phyloP scores from a whole-genome alignment of 257 asterid species.

The Lycium barbarum region DNA sequence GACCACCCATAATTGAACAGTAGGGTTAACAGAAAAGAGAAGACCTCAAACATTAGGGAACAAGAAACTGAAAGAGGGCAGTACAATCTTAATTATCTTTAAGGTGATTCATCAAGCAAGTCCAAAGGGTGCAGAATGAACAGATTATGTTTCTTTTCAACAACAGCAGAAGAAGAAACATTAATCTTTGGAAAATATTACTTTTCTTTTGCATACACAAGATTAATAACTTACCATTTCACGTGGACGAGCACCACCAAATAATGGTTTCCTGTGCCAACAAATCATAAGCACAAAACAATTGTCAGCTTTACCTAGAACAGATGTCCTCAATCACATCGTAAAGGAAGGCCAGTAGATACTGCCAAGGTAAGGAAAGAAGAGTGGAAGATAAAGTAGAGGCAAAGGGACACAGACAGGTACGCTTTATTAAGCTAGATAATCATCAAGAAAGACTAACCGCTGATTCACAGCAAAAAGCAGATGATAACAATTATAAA shows the following conservation, averaged over 20 bases:
- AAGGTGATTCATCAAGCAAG: constrained; percentile 11
- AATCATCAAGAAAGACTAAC: background rate
- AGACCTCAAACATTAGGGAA: constrained; percentile 8
- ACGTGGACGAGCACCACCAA: constrained; percentile 87
- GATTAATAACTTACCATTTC: constrained; percentile 67
- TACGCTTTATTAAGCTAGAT: background rate
- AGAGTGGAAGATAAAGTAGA: constrained; percentile 22
- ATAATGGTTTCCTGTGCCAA: constrained; percentile 65
- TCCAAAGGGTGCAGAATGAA: background rate
- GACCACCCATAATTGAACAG: constrained; percentile 22
- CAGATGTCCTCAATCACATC: constrained; percentile 29
- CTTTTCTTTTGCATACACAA: constrained; percentile 13
- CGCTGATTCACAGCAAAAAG: background rate
- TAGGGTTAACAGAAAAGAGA: constrained; percentile 25
- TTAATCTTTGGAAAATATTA: background rate
- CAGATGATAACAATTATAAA: background rate
- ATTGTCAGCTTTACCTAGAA: constrained; percentile 36
- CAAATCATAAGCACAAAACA: constrained; percentile 39
- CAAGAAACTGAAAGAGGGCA: background rate
- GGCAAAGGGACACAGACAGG: background rate
- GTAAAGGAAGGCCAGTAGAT: constrained; percentile 26
- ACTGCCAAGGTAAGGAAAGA: background rate
- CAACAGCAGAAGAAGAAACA: background rate
- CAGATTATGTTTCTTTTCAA: background rate
- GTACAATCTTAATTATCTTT: background rate